Conservation (phyloP, 2,329 filamentous ascomycete species). For the Nannizziopsis arthrosporioides region DNA sequence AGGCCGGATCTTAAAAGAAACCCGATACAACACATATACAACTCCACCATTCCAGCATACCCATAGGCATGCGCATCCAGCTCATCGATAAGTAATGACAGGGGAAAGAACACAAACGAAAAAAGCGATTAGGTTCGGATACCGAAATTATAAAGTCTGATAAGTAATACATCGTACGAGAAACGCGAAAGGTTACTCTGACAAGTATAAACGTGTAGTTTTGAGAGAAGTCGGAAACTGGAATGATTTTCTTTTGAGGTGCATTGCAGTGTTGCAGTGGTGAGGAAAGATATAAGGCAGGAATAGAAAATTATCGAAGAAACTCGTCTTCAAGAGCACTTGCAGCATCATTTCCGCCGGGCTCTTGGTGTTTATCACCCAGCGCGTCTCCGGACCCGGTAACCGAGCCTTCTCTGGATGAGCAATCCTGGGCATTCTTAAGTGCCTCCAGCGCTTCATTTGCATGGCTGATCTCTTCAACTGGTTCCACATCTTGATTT, state of each 20-base stretch:
- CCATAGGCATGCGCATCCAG: no score
- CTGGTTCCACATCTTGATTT: constrained; percentile 32
- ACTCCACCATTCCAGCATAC: no score
- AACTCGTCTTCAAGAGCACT: constrained; percentile 21
- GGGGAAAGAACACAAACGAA: not conserved
- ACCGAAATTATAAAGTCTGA: not conserved
- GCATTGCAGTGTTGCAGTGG: not conserved
- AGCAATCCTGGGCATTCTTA: constrained; percentile 28
- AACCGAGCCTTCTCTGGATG: constrained; percentile 24
- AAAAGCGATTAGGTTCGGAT: not conserved
- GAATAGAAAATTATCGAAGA: constrained; percentile 13
- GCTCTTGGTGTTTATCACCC: constrained; percentile 18
- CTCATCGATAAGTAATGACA: no score
- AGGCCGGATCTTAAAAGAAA: not conserved
- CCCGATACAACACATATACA: no score
- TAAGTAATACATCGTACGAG: constrained; percentile 9
- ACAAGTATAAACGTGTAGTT: not conserved
- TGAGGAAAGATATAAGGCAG: not conserved
- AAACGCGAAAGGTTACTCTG: constrained; percentile 4
- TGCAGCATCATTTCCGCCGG: constrained; percentile 18
- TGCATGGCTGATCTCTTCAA: constrained; percentile 35
- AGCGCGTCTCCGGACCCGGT: constrained; percentile 12
- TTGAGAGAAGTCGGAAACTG: not conserved
- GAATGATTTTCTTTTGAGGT: not conserved
- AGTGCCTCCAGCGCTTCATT: constrained; percentile 37